phyloP scores from a whole-genome alignment of 2,329 filamentous ascomycete species.

The Arthrobotrys conoides region DNA sequence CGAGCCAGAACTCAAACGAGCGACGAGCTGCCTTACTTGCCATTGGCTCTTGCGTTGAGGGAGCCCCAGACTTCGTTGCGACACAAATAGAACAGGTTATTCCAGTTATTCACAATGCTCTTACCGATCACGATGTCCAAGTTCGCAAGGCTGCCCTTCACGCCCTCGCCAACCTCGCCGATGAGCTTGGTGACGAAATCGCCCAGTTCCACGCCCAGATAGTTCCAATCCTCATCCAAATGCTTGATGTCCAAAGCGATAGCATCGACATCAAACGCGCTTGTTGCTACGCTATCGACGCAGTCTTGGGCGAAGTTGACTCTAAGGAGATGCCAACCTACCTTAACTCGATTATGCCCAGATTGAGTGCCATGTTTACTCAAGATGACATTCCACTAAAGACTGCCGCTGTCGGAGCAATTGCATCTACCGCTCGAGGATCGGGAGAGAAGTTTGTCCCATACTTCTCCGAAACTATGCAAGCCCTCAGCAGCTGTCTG shows the following conservation, averaged over 20 bases:
- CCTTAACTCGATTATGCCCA: conserved; percentile 83
- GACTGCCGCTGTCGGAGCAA: conserved; percentile 86
- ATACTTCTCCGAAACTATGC: conserved; percentile 94
- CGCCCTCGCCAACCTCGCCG: conserved; percentile 88
- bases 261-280: conserved; percentile 84
- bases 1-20: conserved; percentile 80
- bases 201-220: conserved; percentile 86
- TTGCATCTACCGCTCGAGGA: conserved; percentile 90
- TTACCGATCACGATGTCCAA: conserved; percentile 84
- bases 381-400: conserved; percentile 92
- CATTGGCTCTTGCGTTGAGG: conserved; percentile 93
- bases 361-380: conserved; percentile 85
- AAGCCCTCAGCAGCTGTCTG: conserved; percentile 85
- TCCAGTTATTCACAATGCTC: conserved; percentile 84
- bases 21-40: conserved; percentile 92
- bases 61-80: conserved; percentile 95
- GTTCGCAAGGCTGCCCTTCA: conserved; percentile 91
- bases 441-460: conserved; percentile 86
- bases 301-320: conserved; percentile 87
- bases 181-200: conserved; percentile 93
- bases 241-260: conserved; percentile 75
- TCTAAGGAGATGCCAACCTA: conserved; percentile 85
- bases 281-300: conserved; percentile 90
- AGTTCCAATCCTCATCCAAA: conserved; percentile 85
- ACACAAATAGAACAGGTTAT: conserved; percentile 90